Evolutionary conservation across 2,329 filamentous ascomycete genomes (phyloP).

Genomic region (Penicillium sp.): DNA sequence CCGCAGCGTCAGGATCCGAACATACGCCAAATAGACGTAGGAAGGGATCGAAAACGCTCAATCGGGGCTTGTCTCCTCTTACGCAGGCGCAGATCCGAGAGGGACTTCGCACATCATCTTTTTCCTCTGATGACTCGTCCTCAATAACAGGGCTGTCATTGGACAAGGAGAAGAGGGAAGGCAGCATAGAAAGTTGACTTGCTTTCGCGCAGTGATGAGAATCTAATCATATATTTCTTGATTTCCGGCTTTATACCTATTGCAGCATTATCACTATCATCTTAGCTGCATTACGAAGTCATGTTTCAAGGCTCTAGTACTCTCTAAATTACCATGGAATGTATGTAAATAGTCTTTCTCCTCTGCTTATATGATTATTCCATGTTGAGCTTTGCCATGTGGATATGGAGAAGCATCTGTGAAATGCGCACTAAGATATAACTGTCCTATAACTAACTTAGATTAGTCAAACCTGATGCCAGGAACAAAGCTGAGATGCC

Average conservation of each 20-base stretch:
- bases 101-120: constrained; percentile 37
- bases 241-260: constrained; percentile 11
- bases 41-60: constrained; percentile 36
- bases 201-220: neutral
- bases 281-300: neutral
- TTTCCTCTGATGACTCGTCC: constrained; percentile 44
- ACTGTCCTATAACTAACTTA: neutral
- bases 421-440: neutral
- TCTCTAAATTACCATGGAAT: no score
- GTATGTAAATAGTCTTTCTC: no score
- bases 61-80: constrained; percentile 40
- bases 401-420: neutral
- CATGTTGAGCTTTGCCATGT: no score
- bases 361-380: no score
- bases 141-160: constrained; percentile 27
- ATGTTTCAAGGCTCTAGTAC: neutral
- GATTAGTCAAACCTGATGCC: neutral
- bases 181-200: constrained; percentile 24
- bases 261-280: constrained; percentile 17
- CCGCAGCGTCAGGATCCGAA: constrained; percentile 33
- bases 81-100: constrained; percentile 46
- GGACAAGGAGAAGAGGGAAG: constrained; percentile 31
- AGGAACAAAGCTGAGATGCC: neutral
- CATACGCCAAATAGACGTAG: constrained; percentile 37
- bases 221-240: neutral